Evolutionary conservation across 805 yeast species (phyloP).

Genomic region (Ogataea glucozyma): DNA sequence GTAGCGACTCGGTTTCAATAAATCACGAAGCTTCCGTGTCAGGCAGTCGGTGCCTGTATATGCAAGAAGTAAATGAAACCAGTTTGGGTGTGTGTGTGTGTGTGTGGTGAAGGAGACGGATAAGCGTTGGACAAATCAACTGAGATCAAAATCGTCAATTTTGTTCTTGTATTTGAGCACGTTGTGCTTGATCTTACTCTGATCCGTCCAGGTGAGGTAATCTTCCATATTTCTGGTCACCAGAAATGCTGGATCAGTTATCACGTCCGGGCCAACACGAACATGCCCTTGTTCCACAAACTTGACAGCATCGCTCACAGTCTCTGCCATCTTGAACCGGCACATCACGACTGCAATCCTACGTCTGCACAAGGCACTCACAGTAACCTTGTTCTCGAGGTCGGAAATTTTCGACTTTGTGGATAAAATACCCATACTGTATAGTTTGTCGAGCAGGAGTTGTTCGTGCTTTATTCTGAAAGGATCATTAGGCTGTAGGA

Average conservation of each 20-base stretch:
- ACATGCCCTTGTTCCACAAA: conserved; percentile 97
- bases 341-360: conserved; percentile 95
- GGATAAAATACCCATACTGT: conserved; percentile 83
- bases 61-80: background rate
- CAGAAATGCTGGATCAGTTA: conserved; percentile 93
- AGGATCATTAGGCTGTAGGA: conserved; percentile 85
- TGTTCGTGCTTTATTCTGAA: conserved; percentile 87
- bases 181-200: conserved; percentile 87
- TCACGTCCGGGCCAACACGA: conserved; percentile 92
- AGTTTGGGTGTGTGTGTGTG: background rate
- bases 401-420: conserved; percentile 90
- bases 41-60: background rate
- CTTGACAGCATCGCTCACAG: conserved; percentile 82
- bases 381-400: conserved; percentile 87
- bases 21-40: background rate
- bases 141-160: conserved; percentile 58
- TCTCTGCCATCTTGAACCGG: conserved; percentile 90
- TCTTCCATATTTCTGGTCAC: conserved; percentile 95
- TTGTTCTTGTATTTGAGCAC: conserved; percentile 83
- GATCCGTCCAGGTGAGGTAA: conserved; percentile 97
- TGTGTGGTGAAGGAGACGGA: background rate
- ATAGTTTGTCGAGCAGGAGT: conserved; percentile 80
- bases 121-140: conserved; percentile 25
- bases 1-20: background rate
- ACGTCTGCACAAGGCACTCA: conserved; percentile 88